Evolutionary conservation across 257 asterid genomes (phyloP).

Genomic region (Scutellaria galericulata): DNA sequence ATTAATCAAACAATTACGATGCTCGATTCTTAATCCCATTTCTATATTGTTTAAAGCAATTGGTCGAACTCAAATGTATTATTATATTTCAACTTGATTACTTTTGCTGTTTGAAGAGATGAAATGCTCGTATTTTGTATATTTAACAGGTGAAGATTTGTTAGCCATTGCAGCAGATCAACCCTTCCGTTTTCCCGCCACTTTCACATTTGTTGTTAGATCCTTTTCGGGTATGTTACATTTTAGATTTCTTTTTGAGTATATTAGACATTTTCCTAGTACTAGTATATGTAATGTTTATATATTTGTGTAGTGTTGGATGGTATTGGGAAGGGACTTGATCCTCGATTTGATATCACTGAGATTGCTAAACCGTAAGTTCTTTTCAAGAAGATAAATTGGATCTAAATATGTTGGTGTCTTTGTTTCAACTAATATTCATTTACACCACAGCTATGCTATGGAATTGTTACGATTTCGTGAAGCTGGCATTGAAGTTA

Average conservation of each 20-base stretch:
- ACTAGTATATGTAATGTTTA: slow-evolving; percentile 35
- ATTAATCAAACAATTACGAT: slow-evolving; percentile 3
- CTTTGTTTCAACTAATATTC: slow-evolving; percentile 24
- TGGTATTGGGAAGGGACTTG: slow-evolving; percentile 99
- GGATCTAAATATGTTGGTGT: background rate
- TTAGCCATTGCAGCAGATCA: slow-evolving; percentile 95
- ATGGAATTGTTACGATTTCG: slow-evolving; percentile 87
- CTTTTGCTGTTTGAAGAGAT: background rate
- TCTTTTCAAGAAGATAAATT: slow-evolving; percentile 1
- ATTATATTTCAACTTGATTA: slow-evolving; percentile 1
- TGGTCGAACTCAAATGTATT: background rate
- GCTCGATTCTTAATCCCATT: background rate
- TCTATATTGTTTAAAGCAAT: background rate
- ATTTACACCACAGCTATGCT: slow-evolving; percentile 69
- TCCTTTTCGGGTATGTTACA: slow-evolving; percentile 79
- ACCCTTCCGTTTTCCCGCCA: slow-evolving; percentile 97
- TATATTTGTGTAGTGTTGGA: slow-evolving; percentile 73
- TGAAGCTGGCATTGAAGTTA: slow-evolving; percentile 93
- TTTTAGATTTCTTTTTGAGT: background rate
- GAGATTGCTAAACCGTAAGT: slow-evolving; percentile 99
- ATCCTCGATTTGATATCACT: slow-evolving; percentile 96
- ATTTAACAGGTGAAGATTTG: slow-evolving; percentile 84
- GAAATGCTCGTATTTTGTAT: slow-evolving; percentile 2
- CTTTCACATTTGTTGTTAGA: slow-evolving; percentile 96
- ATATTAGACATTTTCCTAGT: slow-evolving; percentile 20